A percentile compares a stretch with the other conserved stretches of the same genome.
Evolutionary conservation across 345 rosid species (phyloP).

Genomic region (Brassica juncea): DNA sequence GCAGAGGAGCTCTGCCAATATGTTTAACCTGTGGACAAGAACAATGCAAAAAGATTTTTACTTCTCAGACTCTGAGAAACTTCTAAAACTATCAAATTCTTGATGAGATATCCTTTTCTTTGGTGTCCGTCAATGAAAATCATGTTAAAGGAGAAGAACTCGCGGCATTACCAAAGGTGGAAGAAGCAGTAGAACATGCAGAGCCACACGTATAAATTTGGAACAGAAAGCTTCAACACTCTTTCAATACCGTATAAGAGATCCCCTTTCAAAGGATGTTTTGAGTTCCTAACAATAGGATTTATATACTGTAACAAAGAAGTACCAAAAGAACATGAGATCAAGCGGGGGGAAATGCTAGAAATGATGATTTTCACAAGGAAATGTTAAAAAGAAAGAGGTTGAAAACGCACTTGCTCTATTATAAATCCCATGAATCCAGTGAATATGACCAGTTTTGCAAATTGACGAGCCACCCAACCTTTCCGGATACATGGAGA

Average conservation of each 20-base stretch:
- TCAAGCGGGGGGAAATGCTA: slow-evolving; percentile 18
- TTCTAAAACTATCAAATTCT: background rate
- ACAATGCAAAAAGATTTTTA: background rate
- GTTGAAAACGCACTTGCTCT: slow-evolving; percentile 65
- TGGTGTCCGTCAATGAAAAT: background rate
- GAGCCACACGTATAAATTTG: slow-evolving; percentile 94
- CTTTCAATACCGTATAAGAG: slow-evolving; percentile 85
- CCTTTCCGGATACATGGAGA: slow-evolving; percentile 72
- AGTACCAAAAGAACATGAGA: slow-evolving; percentile 25
- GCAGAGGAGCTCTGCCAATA: slow-evolving; percentile 90
- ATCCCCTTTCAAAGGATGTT: slow-evolving; percentile 92
- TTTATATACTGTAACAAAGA: slow-evolving; percentile 83
- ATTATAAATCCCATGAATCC: slow-evolving; percentile 96
- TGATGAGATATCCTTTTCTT: background rate
- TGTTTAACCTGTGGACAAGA: slow-evolving; percentile 72
- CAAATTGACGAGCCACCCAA: slow-evolving; percentile 89
- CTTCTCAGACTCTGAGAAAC: slow-evolving; percentile 4
- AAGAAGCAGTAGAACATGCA: slow-evolving; percentile 99
- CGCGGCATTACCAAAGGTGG: slow-evolving; percentile 77
- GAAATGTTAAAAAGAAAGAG: slow-evolving; percentile 18
- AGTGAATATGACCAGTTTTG: slow-evolving; percentile 79
- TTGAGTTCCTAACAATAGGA: slow-evolving; percentile 92
- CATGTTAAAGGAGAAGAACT: slow-evolving; percentile 8
- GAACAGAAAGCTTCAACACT: slow-evolving; percentile 96
- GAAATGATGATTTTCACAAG: background rate